phyloP scores from a whole-genome alignment of 352 stramenopile genomes.

The Phytophthora pinifolia region DNA sequence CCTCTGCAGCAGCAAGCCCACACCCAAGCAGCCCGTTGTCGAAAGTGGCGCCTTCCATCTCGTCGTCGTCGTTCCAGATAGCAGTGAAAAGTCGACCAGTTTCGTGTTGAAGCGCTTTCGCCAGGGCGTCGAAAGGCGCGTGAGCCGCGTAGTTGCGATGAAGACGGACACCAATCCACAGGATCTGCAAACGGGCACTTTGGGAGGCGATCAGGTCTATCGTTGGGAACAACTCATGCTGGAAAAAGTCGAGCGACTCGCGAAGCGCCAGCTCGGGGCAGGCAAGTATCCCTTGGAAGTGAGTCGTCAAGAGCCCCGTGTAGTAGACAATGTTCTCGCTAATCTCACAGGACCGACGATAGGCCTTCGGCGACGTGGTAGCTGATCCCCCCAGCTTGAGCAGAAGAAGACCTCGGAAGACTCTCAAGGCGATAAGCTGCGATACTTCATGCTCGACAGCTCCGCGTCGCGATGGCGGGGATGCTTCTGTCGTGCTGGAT shows the following conservation, averaged over 20 bases:
- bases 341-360: slow-evolving; percentile 32
- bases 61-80: slow-evolving; percentile 25
- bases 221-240: slow-evolving; percentile 48
- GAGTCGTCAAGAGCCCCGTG: slow-evolving; percentile 49
- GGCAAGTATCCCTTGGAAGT: slow-evolving; percentile 50
- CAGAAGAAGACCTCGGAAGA: slow-evolving; percentile 52
- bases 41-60: slow-evolving; percentile 35
- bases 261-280: slow-evolving; percentile 38
- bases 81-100: slow-evolving; percentile 23
- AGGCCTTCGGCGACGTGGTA: slow-evolving; percentile 27
- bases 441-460: slow-evolving; percentile 41
- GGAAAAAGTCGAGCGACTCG: slow-evolving; percentile 67
- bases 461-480: slow-evolving; percentile 3
- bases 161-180: slow-evolving; percentile 58
- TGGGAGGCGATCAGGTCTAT: slow-evolving; percentile 51
- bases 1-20: slow-evolving; percentile 15
- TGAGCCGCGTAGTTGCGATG: slow-evolving; percentile 30
- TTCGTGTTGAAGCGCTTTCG: slow-evolving; percentile 48
- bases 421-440: slow-evolving; percentile 63
- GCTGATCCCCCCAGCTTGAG: slow-evolving; percentile 38
- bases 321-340: slow-evolving; percentile 50
- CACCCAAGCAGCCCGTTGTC: slow-evolving; percentile 43
- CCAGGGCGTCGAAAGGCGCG: slow-evolving; percentile 36
- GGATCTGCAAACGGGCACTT: slow-evolving; percentile 52
- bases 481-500: slow-evolving; percentile 8